Percentiles rank a stretch among this genome's conserved stretches.
Conservation (phyloP, 768 basidiomycete genomes). For the Lentinula boryana region DNA sequence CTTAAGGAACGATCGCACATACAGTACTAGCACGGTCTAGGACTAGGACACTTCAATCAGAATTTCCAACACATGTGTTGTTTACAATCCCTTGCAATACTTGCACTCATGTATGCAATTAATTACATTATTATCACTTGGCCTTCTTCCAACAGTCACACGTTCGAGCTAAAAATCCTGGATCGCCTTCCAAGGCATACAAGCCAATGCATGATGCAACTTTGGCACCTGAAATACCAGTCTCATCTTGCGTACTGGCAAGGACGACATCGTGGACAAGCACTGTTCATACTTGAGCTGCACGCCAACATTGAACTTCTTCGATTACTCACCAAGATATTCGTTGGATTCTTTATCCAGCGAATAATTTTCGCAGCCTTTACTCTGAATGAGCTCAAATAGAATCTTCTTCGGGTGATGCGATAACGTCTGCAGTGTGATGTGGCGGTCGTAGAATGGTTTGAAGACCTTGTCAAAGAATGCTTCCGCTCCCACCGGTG, state of each 20-base stretch:
- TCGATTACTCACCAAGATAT: slow-evolving; percentile 44
- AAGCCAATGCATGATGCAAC: slow-evolving; percentile 59
- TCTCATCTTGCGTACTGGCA: slow-evolving; percentile 48
- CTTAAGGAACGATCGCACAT: slow-evolving; percentile 12
- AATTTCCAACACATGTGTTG: neutral
- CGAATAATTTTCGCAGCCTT: slow-evolving; percentile 64
- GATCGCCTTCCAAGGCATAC: slow-evolving; percentile 61
- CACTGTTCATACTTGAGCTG: slow-evolving; percentile 35
- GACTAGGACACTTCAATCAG: neutral
- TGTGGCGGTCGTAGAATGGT: slow-evolving; percentile 76
- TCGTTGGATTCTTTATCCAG: slow-evolving; percentile 46
- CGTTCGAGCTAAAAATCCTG: slow-evolving; percentile 51
- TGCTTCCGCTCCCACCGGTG: slow-evolving; percentile 49
- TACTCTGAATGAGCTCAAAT: slow-evolving; percentile 66
- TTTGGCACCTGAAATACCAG: slow-evolving; percentile 50
- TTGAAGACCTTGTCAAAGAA: slow-evolving; percentile 65
- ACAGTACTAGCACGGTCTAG: slow-evolving; percentile 5
- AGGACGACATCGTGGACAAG: slow-evolving; percentile 62
- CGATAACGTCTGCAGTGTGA: slow-evolving; percentile 66
- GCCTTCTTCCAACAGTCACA: slow-evolving; percentile 57
- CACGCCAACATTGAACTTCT: neutral
- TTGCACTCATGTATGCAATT: neutral
- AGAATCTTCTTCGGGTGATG: slow-evolving; percentile 75
- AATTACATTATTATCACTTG: neutral
- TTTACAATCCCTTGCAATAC: neutral